Percentiles rank a stretch among this genome's conserved stretches.
These are phyloP conservation scores for Astraeus odoratus DNA, from an alignment of 768 basidiomycete species.

Conservation along the genomic window DNA sequence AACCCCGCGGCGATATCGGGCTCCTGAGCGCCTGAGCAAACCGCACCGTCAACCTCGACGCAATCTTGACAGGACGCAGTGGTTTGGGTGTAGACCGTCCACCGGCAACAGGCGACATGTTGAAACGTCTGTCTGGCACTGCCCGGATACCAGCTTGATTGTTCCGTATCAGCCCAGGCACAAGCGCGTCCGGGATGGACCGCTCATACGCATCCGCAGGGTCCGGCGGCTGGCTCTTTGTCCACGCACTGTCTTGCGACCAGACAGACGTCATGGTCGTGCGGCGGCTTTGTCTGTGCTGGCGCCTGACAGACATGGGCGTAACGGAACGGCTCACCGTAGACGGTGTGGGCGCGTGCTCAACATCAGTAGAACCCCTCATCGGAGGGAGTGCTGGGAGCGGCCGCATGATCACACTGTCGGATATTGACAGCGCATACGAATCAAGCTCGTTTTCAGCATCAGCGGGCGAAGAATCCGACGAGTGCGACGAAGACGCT, in stretches of 20 bases:
- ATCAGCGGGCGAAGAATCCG: background rate
- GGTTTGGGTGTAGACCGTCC: background rate
- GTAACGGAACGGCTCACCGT: background rate
- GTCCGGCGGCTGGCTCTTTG: conserved; percentile 24
- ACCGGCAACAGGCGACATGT: background rate
- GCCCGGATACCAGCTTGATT: background rate
- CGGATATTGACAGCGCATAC: conserved; percentile 1
- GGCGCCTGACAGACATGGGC: background rate
- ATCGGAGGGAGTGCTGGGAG: conserved; percentile 4
- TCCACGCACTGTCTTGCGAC: conserved; percentile 36
- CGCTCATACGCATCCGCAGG: conserved; percentile 1
- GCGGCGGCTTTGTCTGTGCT: conserved; percentile 5
- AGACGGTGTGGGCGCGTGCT: background rate
- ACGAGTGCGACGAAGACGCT: background rate
- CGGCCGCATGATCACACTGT: conserved; percentile 2
- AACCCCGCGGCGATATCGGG: background rate
- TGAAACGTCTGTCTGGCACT: background rate
- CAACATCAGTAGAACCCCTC: background rate
- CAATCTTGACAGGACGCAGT: conserved; percentile 3
- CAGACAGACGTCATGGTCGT: conserved; percentile 15
- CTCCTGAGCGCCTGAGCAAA: conserved; percentile 1
- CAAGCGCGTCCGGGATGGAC: background rate
- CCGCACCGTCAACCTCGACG: conserved; percentile 1
- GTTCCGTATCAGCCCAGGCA: background rate
- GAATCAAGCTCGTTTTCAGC: conserved; percentile 4